Percentiles rank a stretch among this genome's conserved stretches.
Conservation (phyloP, 106 monocot genomes). For the Narthecium ossifragum region DNA sequence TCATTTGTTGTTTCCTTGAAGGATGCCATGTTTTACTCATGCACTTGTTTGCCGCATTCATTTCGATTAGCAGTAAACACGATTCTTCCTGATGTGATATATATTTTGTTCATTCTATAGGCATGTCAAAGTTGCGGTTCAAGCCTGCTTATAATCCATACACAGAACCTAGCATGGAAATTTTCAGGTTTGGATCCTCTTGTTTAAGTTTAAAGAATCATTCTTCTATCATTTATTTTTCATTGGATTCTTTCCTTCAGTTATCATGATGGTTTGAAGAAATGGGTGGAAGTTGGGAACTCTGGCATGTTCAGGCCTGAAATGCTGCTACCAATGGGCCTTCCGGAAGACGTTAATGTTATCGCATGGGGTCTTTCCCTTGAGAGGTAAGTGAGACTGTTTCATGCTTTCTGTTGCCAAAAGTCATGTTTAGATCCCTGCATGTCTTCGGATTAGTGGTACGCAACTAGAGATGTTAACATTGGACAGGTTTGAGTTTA, state of each 20-base stretch:
- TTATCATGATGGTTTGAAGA: conserved; percentile 85
- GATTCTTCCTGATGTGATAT: too few species aligned
- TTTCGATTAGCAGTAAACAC: too few species aligned
- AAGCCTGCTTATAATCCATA: conserved; percentile 99
- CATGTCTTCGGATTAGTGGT: too few species aligned
- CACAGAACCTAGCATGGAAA: conserved; percentile 99
- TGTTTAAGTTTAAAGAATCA: neutral
- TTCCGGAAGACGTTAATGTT: conserved; percentile 91
- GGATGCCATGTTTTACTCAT: too few species aligned
- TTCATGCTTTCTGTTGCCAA: neutral
- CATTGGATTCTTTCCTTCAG: conserved; percentile 21
- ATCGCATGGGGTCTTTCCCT: conserved; percentile 98
- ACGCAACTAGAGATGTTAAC: too few species aligned
- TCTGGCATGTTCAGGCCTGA: conserved; percentile 98
- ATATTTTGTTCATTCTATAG: conserved; percentile 33
- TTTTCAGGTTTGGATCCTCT: conserved; percentile 65
- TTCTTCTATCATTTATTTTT: neutral
- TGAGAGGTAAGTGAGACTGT: conserved; percentile 58
- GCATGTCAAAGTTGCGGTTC: conserved; percentile 83
- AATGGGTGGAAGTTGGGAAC: conserved; percentile 98
- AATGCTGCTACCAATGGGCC: conserved; percentile 93
- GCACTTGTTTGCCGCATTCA: too few species aligned
- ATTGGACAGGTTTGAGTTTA: too few species aligned
- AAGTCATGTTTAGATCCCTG: too few species aligned
- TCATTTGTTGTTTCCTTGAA: too few species aligned